phyloP scores from a whole-genome alignment of 345 rosid genomes.

The Arabidopsis arenosa region DNA sequence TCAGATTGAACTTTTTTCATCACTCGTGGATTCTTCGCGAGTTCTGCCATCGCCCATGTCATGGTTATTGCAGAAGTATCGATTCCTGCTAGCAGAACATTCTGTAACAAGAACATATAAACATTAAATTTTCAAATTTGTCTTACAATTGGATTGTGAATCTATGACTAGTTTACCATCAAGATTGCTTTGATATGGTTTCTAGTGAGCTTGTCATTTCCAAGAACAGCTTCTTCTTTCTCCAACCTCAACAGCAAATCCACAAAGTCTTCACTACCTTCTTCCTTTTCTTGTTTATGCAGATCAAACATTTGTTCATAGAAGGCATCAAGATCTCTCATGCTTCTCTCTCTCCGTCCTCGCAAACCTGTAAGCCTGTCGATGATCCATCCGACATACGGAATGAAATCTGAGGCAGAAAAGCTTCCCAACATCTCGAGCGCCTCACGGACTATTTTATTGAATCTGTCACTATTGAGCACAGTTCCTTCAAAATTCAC shows the following conservation, averaged over 20 bases:
- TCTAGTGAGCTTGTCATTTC: slow-evolving; percentile 30
- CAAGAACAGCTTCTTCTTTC: slow-evolving; percentile 37
- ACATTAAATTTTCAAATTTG: too few relatives aligned
- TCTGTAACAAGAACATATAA: slow-evolving; percentile 28
- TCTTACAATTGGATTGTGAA: neutral
- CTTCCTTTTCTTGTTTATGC: slow-evolving; percentile 43
- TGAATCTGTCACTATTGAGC: slow-evolving; percentile 39
- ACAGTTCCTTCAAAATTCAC: slow-evolving; percentile 47
- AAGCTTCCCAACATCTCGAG: slow-evolving; percentile 45
- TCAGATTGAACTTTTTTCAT: slow-evolving; percentile 54
- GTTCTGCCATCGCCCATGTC: slow-evolving; percentile 56
- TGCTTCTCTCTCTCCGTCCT: slow-evolving; percentile 40
- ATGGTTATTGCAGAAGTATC: slow-evolving; percentile 29
- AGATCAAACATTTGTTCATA: slow-evolving; percentile 53
- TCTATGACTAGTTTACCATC: slow-evolving; percentile 27
- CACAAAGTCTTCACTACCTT: slow-evolving; percentile 45
- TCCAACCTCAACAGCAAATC: slow-evolving; percentile 37
- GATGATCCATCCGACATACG: slow-evolving; percentile 47
- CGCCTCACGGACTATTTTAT: slow-evolving; percentile 45
- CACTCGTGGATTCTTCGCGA: slow-evolving; percentile 44
- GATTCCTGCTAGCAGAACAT: slow-evolving; percentile 30
- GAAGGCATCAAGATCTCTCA: slow-evolving; percentile 45
- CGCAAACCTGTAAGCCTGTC: slow-evolving; percentile 51
- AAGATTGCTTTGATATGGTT: slow-evolving; percentile 43
- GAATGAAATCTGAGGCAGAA: slow-evolving; percentile 53